Evolutionary conservation across 2,329 filamentous ascomycete genomes (phyloP).

Genomic region (Colletotrichum gigasporum): DNA sequence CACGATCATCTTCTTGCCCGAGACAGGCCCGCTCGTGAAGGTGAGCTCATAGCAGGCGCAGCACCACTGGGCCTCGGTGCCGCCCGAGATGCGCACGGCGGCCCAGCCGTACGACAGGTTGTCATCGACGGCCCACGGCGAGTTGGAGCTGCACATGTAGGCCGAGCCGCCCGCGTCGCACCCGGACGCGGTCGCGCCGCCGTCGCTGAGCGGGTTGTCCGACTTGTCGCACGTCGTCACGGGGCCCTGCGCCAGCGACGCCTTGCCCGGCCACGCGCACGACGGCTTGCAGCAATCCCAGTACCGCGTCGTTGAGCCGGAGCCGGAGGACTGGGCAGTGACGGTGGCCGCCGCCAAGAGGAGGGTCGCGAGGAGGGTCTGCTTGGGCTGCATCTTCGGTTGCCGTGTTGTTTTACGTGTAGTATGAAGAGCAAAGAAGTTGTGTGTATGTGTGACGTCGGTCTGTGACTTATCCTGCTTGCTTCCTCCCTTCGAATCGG

Average conservation of each 20-base stretch:
- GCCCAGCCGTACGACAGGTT: conserved; percentile 63
- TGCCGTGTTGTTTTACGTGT: neutral
- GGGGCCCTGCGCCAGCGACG: conserved; percentile 44
- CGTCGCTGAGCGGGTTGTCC: conserved; percentile 58
- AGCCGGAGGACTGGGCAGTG: conserved; percentile 39
- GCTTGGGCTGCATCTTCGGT: neutral
- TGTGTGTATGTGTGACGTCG: too few species aligned
- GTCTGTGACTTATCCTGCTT: too few species aligned
- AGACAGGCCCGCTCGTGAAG: conserved; percentile 62
- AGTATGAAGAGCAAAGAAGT: too few species aligned
- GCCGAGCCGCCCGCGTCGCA: conserved; percentile 56
- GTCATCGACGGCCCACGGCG: conserved; percentile 61
- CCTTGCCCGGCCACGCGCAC: conserved; percentile 63
- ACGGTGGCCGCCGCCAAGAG: conserved; percentile 25
- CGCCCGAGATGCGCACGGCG: conserved; percentile 56
- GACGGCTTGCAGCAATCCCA: conserved; percentile 70
- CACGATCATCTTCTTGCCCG: conserved; percentile 68
- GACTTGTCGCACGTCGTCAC: conserved; percentile 58
- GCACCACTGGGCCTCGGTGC: conserved; percentile 56
- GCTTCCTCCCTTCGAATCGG: too few species aligned
- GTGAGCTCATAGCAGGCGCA: conserved; percentile 69
- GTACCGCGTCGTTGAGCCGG: conserved; percentile 46
- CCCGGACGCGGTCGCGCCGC: conserved; percentile 41
- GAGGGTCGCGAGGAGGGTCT: conserved; percentile 33
- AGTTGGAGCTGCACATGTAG: conserved; percentile 63